Conservation (phyloP, 306 rosid genomes). For the Spatholobus suberectus region DNA sequence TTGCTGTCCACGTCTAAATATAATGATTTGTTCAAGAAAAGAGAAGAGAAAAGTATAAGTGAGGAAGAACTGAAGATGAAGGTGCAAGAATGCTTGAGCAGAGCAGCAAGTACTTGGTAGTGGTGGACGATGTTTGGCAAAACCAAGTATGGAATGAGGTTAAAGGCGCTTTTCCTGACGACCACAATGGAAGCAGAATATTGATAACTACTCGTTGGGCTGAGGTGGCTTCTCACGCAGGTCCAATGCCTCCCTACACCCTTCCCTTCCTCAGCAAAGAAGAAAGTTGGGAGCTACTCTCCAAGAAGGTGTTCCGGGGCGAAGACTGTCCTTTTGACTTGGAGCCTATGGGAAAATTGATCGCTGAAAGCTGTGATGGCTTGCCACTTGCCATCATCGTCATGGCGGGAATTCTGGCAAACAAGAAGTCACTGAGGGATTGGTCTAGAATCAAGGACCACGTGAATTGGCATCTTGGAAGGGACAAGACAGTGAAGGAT, state of each 20-base stretch:
- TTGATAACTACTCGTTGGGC: constrained; percentile 19
- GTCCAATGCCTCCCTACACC: neutral
- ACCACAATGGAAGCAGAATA: constrained; percentile 22
- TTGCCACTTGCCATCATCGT: neutral
- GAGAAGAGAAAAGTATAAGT: neutral
- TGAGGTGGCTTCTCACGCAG: neutral
- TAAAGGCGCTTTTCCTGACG: neutral
- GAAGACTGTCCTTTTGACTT: neutral
- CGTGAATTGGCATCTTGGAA: neutral
- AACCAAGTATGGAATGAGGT: neutral
- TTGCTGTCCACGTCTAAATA: too few relatives aligned
- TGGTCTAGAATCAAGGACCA: neutral
- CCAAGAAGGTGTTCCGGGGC: neutral
- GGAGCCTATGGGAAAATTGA: neutral
- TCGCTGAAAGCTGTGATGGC: constrained; percentile 13
- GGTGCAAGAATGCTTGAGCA: neutral
- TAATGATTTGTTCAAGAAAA: too few relatives aligned
- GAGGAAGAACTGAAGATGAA: neutral
- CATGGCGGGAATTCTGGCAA: neutral
- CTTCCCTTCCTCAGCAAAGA: neutral
- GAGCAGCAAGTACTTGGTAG: neutral
- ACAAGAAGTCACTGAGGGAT: neutral
- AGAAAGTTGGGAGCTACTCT: constrained; percentile 34
- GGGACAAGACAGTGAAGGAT: neutral
- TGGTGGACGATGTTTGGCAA: neutral